These are phyloP conservation scores for Trichodelitschia bisporula DNA, from an alignment of 495 filamentous ascomycete species.

Conservation along the genomic window DNA sequence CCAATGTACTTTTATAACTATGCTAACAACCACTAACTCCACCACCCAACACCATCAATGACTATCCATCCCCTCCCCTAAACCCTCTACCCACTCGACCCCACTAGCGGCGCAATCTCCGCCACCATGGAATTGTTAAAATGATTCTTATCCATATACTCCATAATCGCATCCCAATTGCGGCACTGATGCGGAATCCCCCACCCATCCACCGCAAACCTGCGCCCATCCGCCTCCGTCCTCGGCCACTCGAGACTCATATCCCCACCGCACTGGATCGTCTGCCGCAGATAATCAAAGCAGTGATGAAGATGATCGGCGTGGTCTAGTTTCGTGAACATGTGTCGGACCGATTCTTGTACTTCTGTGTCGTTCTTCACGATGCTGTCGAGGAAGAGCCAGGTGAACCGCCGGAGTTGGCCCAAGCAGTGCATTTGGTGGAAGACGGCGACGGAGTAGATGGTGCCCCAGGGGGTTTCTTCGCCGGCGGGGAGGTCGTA, in stretches of 20 bases:
- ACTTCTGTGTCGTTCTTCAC: conserved; percentile 1
- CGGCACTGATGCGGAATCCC: conserved; percentile 5
- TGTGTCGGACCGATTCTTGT: background rate
- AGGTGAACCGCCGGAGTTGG: conserved; percentile 4
- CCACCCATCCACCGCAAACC: conserved; percentile 8
- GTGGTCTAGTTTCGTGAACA: background rate
- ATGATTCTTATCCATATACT: conserved; percentile 1
- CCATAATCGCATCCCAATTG: conserved; percentile 1
- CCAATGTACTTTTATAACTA: no score
- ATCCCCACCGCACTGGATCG: conserved; percentile 10
- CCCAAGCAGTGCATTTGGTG: conserved; percentile 10
- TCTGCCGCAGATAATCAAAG: conserved; percentile 12
- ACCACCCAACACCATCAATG: no score
- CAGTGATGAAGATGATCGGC: conserved; percentile 6
- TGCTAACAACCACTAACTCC: no score
- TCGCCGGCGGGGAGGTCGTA: conserved; percentile 4
- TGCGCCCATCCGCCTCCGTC: conserved; percentile 2
- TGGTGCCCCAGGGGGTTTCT: conserved; percentile 3
- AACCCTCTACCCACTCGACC: no score
- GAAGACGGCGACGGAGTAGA: conserved; percentile 5
- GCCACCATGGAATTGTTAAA: background rate
- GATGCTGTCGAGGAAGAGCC: conserved; percentile 2
- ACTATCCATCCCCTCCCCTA: no score
- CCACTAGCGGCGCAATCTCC: background rate
- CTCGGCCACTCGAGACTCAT: conserved; percentile 7